These are phyloP conservation scores for Neopestalotiopsis rosae DNA, from an alignment of 2,329 filamentous ascomycete species.

Conservation along the genomic window DNA sequence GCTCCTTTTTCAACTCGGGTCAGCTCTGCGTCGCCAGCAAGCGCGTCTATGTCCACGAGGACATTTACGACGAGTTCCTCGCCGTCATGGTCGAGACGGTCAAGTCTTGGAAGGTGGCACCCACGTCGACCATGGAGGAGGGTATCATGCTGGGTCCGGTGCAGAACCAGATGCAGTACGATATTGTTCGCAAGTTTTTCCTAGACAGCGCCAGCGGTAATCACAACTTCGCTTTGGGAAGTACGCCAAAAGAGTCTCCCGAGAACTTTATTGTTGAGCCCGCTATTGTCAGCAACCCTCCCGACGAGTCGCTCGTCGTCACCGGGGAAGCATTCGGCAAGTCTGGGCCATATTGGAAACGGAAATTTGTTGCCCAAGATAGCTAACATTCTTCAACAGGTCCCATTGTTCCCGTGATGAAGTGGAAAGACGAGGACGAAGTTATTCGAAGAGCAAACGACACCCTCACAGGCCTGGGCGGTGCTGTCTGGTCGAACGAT, in stretches of 20 bases:
- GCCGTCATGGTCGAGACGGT: conserved; percentile 43
- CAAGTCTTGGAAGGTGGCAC: conserved; percentile 9
- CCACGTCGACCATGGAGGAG: conserved; percentile 14
- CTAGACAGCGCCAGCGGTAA: conserved; percentile 27
- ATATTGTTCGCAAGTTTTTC: conserved; percentile 30
- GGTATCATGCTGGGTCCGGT: conserved; percentile 26
- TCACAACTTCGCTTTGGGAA: conserved; percentile 25
- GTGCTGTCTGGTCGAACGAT: conserved; percentile 58
- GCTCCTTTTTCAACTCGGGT: conserved; percentile 16
- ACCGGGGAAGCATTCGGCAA: conserved; percentile 28
- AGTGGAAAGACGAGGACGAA: conserved; percentile 48
- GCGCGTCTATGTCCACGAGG: conserved; percentile 15
- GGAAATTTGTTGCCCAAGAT: background rate
- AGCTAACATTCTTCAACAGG: conserved; percentile 11
- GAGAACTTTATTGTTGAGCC: conserved; percentile 24
- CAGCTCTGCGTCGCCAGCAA: conserved; percentile 17
- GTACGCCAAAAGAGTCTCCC: background rate
- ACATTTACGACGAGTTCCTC: conserved; percentile 40
- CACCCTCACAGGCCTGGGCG: conserved; percentile 55
- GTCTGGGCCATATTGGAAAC: background rate
- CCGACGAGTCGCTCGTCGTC: conserved; percentile 29
- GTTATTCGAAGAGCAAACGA: conserved; percentile 52
- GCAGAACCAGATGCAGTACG: conserved; percentile 30
- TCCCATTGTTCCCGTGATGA: conserved; percentile 49
- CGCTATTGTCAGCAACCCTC: conserved; percentile 30